Evolutionary conservation across 2,329 filamentous ascomycete species (phyloP).

Genomic region (Fusarium continuum): DNA sequence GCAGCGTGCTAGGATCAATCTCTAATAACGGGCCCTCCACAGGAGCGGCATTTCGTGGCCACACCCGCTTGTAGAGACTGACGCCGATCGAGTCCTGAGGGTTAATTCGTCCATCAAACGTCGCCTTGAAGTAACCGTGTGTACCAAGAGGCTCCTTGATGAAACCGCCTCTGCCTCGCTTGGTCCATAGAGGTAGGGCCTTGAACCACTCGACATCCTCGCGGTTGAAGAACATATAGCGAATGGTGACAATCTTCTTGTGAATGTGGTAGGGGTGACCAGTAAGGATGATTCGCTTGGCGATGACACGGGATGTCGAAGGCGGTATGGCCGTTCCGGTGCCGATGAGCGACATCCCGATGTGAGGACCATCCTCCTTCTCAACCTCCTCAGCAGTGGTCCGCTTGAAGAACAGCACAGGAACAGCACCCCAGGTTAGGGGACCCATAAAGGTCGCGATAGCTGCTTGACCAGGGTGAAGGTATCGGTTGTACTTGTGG

Average conservation of each 20-base stretch:
- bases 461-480: constrained; percentile 89
- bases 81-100: constrained; percentile 94
- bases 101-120: constrained; percentile 95
- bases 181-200: constrained; percentile 93
- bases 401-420: constrained; percentile 85
- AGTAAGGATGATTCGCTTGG: constrained; percentile 92
- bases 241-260: constrained; percentile 94
- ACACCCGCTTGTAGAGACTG: constrained; percentile 86
- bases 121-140: constrained; percentile 99
- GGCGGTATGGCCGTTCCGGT: constrained; percentile 89
- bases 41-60: constrained; percentile 73
- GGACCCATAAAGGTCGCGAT: constrained; percentile 92
- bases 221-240: constrained; percentile 99
- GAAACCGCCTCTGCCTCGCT: constrained; percentile 84
- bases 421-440: constrained; percentile 91
- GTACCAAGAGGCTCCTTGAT: constrained; percentile 95
- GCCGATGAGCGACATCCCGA: constrained; percentile 76
- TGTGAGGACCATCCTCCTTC: constrained; percentile 54
- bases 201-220: constrained; percentile 99
- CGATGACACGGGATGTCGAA: constrained; percentile 79
- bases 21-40: constrained; percentile 57
- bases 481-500: constrained; percentile 92
- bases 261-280: constrained; percentile 99
- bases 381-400: constrained; percentile 54
- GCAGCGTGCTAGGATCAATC: constrained; percentile 35